These are phyloP conservation scores for Neofusicoccum cordaticola DNA, from an alignment of 2,329 filamentous ascomycete genomes.

Conservation along the genomic window DNA sequence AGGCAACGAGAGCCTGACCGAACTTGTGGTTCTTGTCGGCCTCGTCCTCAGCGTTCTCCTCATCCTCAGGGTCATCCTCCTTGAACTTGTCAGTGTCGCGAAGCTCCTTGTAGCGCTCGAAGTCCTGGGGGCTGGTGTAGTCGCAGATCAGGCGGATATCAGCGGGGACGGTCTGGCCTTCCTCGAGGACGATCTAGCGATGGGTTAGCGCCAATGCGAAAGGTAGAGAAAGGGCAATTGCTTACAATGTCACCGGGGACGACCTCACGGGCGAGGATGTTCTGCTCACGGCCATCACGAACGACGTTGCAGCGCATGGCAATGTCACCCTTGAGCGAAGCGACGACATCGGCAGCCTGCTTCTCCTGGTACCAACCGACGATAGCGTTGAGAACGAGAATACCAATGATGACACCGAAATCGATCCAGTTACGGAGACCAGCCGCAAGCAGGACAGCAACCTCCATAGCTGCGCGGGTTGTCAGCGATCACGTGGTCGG, in stretches of 20 bases:
- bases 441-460: constrained; percentile 69
- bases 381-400: constrained; percentile 70
- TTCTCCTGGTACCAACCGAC: constrained; percentile 82
- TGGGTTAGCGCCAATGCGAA: constrained; percentile 34
- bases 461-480: constrained; percentile 63
- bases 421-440: constrained; percentile 76
- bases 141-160: constrained; percentile 71
- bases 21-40: constrained; percentile 53
- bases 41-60: constrained; percentile 55
- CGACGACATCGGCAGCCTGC: constrained; percentile 74
- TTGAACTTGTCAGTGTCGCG: constrained; percentile 50
- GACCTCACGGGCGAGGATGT: constrained; percentile 70
- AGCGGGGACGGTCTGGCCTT: constrained; percentile 68
- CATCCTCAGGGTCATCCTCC: constrained; percentile 58
- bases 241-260: constrained; percentile 68
- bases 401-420: constrained; percentile 74
- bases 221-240: constrained; percentile 41
- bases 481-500: constrained; percentile 18
- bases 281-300: constrained; percentile 64
- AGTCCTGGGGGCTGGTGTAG: constrained; percentile 65
- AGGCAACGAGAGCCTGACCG: constrained; percentile 66
- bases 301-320: constrained; percentile 69
- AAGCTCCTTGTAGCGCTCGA: constrained; percentile 65
- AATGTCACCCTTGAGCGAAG: constrained; percentile 73
- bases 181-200: constrained; percentile 59